Evolutionary conservation across 192 early-diverging fungal genomes (phyloP).

Genomic region (Anaeromyces robustus): DNA sequence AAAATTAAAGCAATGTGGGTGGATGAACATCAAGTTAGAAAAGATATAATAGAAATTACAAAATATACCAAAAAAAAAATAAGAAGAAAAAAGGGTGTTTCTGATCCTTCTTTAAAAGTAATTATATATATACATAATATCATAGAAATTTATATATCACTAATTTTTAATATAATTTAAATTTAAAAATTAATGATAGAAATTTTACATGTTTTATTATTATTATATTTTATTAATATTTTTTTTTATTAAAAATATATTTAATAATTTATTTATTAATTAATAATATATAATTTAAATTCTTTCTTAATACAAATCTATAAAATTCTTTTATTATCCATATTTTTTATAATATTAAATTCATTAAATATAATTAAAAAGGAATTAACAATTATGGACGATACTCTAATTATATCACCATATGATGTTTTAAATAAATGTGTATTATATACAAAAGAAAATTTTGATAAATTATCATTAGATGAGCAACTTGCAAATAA

Average conservation of each 20-base stretch:
- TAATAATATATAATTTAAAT: too few relatives aligned
- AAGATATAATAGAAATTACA: neutral
- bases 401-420: neutral
- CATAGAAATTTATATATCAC: too few relatives aligned
- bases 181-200: too few relatives aligned
- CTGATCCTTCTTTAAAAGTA: neutral
- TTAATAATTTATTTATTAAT: too few relatives aligned
- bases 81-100: neutral
- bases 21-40: neutral
- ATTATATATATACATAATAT: too few relatives aligned
- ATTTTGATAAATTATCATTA: neutral
- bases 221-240: too few relatives aligned
- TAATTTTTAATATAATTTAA: too few relatives aligned
- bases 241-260: too few relatives aligned
- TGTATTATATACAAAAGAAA: neutral
- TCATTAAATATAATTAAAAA: neutral
- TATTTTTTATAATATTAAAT: too few relatives aligned
- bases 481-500: neutral
- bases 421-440: neutral
- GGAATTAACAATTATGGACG: neutral
- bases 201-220: too few relatives aligned
- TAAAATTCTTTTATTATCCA: too few relatives aligned
- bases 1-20: neutral
- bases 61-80: neutral
- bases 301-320: too few relatives aligned